Conservation (phyloP, 176 grass and related monocot genomes). For the Aegilops longissima region DNA sequence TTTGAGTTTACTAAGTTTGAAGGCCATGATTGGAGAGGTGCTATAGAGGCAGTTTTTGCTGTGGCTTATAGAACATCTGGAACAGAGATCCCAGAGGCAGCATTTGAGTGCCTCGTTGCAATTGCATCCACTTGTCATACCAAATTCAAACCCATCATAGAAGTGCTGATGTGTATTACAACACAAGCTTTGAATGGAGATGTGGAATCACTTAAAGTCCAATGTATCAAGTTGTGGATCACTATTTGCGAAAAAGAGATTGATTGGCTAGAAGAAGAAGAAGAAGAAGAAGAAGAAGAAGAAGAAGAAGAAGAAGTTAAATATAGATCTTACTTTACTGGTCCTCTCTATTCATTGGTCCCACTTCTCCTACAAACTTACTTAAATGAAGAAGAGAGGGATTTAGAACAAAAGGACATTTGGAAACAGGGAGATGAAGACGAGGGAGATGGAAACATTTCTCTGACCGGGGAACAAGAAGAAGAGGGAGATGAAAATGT, state of each 20-base stretch:
- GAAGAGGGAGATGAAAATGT: slow-evolving; percentile 64
- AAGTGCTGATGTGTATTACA: slow-evolving; percentile 62
- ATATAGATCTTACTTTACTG: slow-evolving; percentile 40
- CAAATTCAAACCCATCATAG: slow-evolving; percentile 58
- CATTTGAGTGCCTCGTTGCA: background rate
- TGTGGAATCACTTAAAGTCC: slow-evolving; percentile 57
- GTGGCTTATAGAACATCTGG: slow-evolving; percentile 47
- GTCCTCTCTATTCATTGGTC: no score
- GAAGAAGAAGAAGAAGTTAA: no score
- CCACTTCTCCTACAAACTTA: no score
- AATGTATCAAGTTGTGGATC: slow-evolving; percentile 88
- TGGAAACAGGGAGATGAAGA: no score
- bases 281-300: background rate
- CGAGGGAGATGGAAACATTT: no score
- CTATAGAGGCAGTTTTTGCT: slow-evolving; percentile 78
- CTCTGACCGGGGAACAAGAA: no score
- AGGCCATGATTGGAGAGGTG: slow-evolving; percentile 48
- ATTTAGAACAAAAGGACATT: no score
- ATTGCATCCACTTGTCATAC: slow-evolving; percentile 77
- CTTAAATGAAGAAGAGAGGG: no score
- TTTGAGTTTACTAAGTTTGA: no score
- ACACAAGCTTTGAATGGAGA: no score
- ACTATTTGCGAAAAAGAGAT: slow-evolving; percentile 86
- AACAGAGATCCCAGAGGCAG: slow-evolving; percentile 60
- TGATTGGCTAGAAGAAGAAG: slow-evolving; percentile 58